A percentile compares a stretch with the other conserved stretches of the same genome.
phyloP scores from a whole-genome alignment of 2,329 filamentous ascomycete genomes.

The Talaromyces sp. region DNA sequence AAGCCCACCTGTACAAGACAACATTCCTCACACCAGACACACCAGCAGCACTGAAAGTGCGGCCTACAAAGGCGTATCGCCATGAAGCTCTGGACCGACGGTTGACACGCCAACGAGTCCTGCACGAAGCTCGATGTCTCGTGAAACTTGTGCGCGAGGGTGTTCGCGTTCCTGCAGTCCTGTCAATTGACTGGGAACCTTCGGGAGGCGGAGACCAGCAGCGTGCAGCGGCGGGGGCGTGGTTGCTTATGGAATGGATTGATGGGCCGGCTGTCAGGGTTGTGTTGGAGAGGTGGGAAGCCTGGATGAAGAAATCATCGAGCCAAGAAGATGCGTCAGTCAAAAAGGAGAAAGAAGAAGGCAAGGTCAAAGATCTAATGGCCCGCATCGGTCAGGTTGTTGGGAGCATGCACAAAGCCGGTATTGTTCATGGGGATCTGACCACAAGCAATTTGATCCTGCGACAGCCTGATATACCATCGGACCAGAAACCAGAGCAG shows the following conservation, averaged over 20 bases:
- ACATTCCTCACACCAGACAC: conserved; percentile 64
- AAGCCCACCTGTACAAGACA: conserved; percentile 88
- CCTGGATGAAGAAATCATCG: conserved; percentile 32
- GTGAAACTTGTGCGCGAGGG: conserved; percentile 72
- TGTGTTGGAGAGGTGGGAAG: conserved; percentile 64
- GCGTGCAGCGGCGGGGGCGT: conserved; percentile 59
- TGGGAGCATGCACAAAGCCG: conserved; percentile 71
- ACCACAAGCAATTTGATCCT: conserved; percentile 98
- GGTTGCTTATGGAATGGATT: conserved; percentile 82
- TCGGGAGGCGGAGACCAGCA: conserved; percentile 41
- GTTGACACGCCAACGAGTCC: conserved; percentile 77
- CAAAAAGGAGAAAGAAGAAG: conserved; percentile 39
- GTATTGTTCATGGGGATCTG: conserved; percentile 88
- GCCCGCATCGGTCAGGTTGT: conserved; percentile 64
- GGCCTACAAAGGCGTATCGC: conserved; percentile 83
- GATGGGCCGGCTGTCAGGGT: conserved; percentile 64
- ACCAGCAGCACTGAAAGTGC: conserved; percentile 81
- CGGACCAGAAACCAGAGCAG: conserved; percentile 12
- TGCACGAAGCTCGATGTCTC: conserved; percentile 82
- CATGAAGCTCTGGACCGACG: conserved; percentile 84
- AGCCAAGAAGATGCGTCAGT: conserved; percentile 11
- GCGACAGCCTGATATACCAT: conserved; percentile 55
- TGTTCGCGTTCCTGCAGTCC: conserved; percentile 73
- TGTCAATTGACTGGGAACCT: conserved; percentile 59
- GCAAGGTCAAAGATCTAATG: conserved; percentile 58